Evolutionary conservation across 2,329 filamentous ascomycete genomes (phyloP).

Genomic region (Pyrenochaeta sp.): DNA sequence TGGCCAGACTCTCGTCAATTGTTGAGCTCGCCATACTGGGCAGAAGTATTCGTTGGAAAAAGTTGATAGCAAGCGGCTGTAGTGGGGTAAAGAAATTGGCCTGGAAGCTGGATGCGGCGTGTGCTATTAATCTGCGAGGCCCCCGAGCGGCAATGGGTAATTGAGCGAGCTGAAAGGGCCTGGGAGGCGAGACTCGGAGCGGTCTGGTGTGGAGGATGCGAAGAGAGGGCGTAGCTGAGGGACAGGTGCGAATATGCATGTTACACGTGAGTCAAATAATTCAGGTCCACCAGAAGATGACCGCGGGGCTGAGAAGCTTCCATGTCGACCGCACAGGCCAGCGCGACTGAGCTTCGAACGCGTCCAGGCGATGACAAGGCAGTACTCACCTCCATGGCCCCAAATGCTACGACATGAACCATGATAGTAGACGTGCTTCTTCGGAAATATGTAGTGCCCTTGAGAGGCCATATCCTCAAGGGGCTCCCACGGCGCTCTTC

Average conservation of each 20-base stretch:
- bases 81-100: conserved; percentile 45
- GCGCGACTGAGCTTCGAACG: not conserved
- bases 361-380: not conserved
- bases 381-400: not conserved
- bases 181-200: conserved; percentile 23
- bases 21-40: conserved; percentile 47
- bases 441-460: not conserved
- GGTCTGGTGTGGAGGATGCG: conserved; percentile 35
- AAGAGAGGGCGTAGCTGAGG: conserved; percentile 28
- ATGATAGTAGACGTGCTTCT: not conserved
- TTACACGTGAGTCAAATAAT: conserved; percentile 40
- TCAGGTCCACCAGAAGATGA: conserved; percentile 29
- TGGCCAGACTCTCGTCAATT: conserved; percentile 45
- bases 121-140: conserved; percentile 17
- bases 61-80: conserved; percentile 37
- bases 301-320: conserved; percentile 29
- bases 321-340: conserved; percentile 30
- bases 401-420: not conserved
- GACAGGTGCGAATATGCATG: conserved; percentile 31
- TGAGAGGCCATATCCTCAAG: too few relatives aligned
- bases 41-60: conserved; percentile 37
- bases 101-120: conserved; percentile 21
- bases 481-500: too few relatives aligned
- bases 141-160: conserved; percentile 6
- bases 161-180: conserved; percentile 12